These are phyloP conservation scores for Coemansia sp. DNA, from an alignment of 192 early-diverging fungal genomes.

Conservation along the genomic window DNA sequence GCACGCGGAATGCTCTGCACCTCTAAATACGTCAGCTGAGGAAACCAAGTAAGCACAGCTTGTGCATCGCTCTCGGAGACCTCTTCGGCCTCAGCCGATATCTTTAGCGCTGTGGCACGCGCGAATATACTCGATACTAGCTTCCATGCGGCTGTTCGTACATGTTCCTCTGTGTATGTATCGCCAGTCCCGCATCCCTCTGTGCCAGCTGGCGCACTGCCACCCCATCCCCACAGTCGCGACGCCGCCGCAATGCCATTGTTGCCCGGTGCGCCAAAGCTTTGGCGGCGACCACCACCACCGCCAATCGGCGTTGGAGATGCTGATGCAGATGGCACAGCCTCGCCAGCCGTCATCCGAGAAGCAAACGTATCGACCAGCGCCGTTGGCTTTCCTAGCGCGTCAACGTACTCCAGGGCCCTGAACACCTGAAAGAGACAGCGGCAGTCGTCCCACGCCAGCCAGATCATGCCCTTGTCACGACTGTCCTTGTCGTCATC, in stretches of 20 bases:
- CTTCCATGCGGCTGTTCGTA: constrained; percentile 35
- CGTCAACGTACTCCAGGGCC: constrained; percentile 41
- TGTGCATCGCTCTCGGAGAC: constrained; percentile 32
- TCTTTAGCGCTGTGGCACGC: constrained; percentile 35
- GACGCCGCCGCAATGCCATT: neutral
- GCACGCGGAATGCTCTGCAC: constrained; percentile 34
- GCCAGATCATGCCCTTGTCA: constrained; percentile 33
- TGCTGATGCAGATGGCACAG: neutral
- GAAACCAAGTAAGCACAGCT: constrained; percentile 52
- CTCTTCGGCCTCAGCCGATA: constrained; percentile 48
- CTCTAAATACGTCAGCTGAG: constrained; percentile 43
- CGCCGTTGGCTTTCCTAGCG: constrained; percentile 33
- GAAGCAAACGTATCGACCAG: constrained; percentile 42
- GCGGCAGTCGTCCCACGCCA: constrained; percentile 48
- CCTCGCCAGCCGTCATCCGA: constrained; percentile 33
- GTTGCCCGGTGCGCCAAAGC: neutral
- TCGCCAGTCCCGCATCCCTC: neutral
- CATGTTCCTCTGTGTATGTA: constrained; percentile 7
- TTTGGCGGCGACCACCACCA: constrained; percentile 3
- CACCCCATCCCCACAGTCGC: constrained; percentile 14
- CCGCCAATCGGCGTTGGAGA: neutral
- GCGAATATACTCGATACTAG: constrained; percentile 44
- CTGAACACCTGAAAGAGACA: constrained; percentile 31
- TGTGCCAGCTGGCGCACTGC: neutral
- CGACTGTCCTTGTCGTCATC: neutral